Evolutionary conservation across 2,329 filamentous ascomycete genomes (phyloP), one percentile per base, ranked within the genome.

Genomic region (Penicillium sp.): DNA sequence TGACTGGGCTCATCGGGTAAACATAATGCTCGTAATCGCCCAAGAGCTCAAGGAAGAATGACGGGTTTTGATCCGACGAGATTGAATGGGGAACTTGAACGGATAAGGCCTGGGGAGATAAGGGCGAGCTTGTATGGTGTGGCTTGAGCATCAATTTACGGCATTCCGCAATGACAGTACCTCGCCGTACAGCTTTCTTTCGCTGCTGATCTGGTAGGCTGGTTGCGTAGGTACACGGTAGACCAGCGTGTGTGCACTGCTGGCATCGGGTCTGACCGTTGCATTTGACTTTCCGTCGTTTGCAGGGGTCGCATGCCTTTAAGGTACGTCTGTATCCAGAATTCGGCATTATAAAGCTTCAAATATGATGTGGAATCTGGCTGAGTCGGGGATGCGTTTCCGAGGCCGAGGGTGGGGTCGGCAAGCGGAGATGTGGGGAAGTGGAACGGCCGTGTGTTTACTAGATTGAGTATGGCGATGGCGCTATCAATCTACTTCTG

Each of bases 1-100:
- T 73, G 53, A 81, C 71, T 5, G 79, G 79, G 42, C 77, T 75
- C 40, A 80, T 74, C 1, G 79, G 78, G 58, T 79, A 81, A 15
- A 81, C 76, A 18, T 72, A 72, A 26, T 68, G 62, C 59, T 75
- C 69, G 52, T 79, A 81, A 45, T 79, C 73, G 27, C 80, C 63
- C 8, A 81, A 68, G n/a, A 73, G 69, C 29, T 74, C 59, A 51
- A 80, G 78, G 12, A 65, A 66, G 7, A 58, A 53, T n/a, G 55
- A 44, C 8, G 61, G 57, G 20, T 55, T 54, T 7, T 20, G 27
- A 25, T 49, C 6, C 15, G 51, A 26, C 3, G 35, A 20, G 12
- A 48, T 25, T 46, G 51, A 27, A 1, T 23, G 18, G 8, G 29
- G 27, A 4, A 47, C n/a, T 2, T 20, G 31, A 15, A n/a, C 4